Base-by-base conservation (phyloP, 2,329 filamentous ascomycete species). In the Arthroderma sp. region DNA sequence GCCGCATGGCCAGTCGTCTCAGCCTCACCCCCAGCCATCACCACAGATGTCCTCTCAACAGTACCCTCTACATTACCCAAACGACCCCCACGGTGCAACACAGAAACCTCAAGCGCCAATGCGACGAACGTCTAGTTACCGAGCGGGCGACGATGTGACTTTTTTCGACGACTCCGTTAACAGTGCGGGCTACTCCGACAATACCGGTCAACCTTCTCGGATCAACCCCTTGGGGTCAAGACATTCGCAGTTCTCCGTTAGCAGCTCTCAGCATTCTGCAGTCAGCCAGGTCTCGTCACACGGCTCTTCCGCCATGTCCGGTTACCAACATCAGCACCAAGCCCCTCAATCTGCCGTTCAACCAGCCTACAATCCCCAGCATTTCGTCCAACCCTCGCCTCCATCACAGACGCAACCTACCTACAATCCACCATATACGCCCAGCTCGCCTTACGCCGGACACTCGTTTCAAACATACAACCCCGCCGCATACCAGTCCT, bases 141-240 rank as follows among this genome's bases (percentile, higher is more conserved):
- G 86, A 61, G 77, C 73, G 52, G 83, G 81, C 51, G 85, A 91
- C 61, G 83, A 89, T 60, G 68, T 71, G 40, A 64, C 68, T 40
- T 76, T 78, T 45, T 65, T 67, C 46, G 62, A 65, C 47, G 45
- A 58, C 6, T 43, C 57, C 9, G 22, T 29, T 36, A 32, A 40
- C 38, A 33, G 29, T 36, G 44, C 27, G 38, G 53, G 65, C 54
- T 58, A 59, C 52, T 49, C 55, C 53, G 50, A 55, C 44, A 53
- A 64, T 60, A 56, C 59, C 58, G 52, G 55, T 57, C 53, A 49
- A 30, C 52, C 45, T n/a, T 53, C 52, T 33, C 56, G 61, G n/a
- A 54, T 57, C 34, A 58, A 56, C 41, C 49, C 57, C 29, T 30
- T 43, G 9, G 60, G 61, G 42, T 58, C 61, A 11, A 54, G 58